These are phyloP conservation scores for Fusarium sp. DNA, from an alignment of 2,329 filamentous ascomycete species.

Conservation along the genomic window DNA sequence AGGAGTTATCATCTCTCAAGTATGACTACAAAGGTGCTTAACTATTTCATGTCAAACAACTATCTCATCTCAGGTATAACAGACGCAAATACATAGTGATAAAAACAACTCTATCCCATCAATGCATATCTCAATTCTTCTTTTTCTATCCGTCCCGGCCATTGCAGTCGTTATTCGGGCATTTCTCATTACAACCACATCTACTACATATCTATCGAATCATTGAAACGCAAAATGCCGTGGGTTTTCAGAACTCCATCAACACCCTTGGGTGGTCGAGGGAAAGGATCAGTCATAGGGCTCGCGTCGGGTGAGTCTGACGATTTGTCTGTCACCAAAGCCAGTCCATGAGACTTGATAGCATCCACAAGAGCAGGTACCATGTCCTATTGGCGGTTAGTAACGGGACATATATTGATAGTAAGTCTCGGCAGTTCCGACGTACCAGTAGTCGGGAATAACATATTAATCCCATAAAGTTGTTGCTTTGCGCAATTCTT, in stretches of 20 bases:
- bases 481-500: slow-evolving; percentile 91
- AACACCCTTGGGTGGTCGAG: slow-evolving; percentile 79
- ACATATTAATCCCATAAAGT: slow-evolving; percentile 97
- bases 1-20: slow-evolving; percentile 69
- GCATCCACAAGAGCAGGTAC: slow-evolving; percentile 92
- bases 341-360: slow-evolving; percentile 93
- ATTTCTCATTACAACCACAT: slow-evolving; percentile 38
- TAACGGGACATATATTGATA: not conserved
- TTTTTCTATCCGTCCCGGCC: slow-evolving; percentile 31
- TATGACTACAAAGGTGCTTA: slow-evolving; percentile 77
- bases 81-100: not conserved
- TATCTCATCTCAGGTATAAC: not conserved
- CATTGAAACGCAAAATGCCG: slow-evolving; percentile 91
- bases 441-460: slow-evolving; percentile 85
- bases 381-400: slow-evolving; percentile 72
- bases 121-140: slow-evolving; percentile 1
- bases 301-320: slow-evolving; percentile 60
- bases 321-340: slow-evolving; percentile 89
- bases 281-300: slow-evolving; percentile 61
- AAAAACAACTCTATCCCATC: slow-evolving; percentile 18
- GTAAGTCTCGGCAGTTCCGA: slow-evolving; percentile 25
- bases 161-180: slow-evolving; percentile 28
- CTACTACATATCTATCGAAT: slow-evolving; percentile 80
- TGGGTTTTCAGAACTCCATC: slow-evolving; percentile 88
- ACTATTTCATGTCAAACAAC: not conserved